A percentile compares a stretch with the other conserved stretches of the same genome.
Evolutionary conservation across 805 yeast genomes (phyloP).

Genomic region (Yamadazyma olivae): DNA sequence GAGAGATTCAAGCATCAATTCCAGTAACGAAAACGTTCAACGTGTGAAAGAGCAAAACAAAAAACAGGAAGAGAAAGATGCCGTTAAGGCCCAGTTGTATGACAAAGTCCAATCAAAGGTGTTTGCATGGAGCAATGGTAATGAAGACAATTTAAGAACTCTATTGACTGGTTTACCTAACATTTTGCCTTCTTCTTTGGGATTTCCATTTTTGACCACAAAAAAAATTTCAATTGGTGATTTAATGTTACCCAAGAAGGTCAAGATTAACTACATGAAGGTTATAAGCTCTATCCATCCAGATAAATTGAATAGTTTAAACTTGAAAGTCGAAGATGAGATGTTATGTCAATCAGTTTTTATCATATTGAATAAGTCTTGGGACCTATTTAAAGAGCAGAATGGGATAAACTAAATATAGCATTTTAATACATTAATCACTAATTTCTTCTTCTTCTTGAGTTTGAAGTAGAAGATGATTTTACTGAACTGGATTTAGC

Average conservation of each 20-base stretch:
- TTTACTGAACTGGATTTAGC: not conserved
- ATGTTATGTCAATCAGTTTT: slow-evolving; percentile 88
- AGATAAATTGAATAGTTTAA: slow-evolving; percentile 58
- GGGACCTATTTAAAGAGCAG: slow-evolving; percentile 76
- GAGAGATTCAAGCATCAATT: slow-evolving; percentile 3
- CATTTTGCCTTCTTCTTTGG: slow-evolving; percentile 48
- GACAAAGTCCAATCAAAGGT: slow-evolving; percentile 60
- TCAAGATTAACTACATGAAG: slow-evolving; percentile 78
- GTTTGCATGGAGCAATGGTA: slow-evolving; percentile 65
- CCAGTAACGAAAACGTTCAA: slow-evolving; percentile 26
- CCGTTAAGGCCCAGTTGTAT: slow-evolving; percentile 48
- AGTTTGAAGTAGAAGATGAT: not conserved
- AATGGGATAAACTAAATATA: slow-evolving; percentile 29
- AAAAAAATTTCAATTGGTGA: slow-evolving; percentile 57
- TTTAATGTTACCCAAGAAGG: slow-evolving; percentile 84
- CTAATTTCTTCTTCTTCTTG: slow-evolving; percentile 4
- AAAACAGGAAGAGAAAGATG: slow-evolving; percentile 33
- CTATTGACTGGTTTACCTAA: slow-evolving; percentile 66
- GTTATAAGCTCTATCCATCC: slow-evolving; percentile 79
- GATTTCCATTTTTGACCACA: slow-evolving; percentile 25
- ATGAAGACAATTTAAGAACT: slow-evolving; percentile 78
- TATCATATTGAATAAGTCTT: slow-evolving; percentile 77
- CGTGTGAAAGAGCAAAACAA: slow-evolving; percentile 49
- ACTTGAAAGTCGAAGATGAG: slow-evolving; percentile 62
- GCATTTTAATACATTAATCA: not conserved